Evolutionary conservation across 768 basidiomycete genomes (phyloP), one percentile per base, ranked within the genome.

Genomic region (Hypholoma fasciculare): DNA sequence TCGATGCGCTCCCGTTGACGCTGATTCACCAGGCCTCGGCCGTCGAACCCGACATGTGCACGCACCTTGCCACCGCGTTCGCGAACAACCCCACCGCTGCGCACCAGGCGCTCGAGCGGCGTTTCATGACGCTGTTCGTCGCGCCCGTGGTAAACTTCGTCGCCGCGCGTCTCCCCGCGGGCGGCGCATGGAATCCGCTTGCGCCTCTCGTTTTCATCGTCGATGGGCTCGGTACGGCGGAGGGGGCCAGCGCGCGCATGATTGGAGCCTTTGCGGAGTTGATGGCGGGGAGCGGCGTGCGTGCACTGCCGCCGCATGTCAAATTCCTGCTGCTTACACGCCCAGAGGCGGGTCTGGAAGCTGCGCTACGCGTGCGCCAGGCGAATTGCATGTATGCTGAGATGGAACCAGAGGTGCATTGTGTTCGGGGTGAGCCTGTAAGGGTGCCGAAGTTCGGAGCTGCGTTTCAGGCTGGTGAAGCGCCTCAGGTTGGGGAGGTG

Each of bases 141-240:
- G 39, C 57, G 3, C 64, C 64, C 2, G 13, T 65, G 16, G 38
- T 43, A 3, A 54, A 50, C 8, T 68, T 65, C 34, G 57, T 63
- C 34, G 44, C 43, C 1, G 46, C 30, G 12, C 54, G 54, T 20
- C 44, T 54, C 8, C 54, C 54, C 23, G 40, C 23, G 20, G 56
- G 46, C 12, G 47, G 42, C 20, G 46, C 38, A n/a, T 65, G 65
- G 67, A 68, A 63, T 37, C 63, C 63, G 8, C 54, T 63, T 23
- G 61, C 61, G 6, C 64, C 65, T 1, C 39, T 68, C 47, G 60
- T 68, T 7, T 68, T 65, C 37, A 55, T 68, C 12, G 61, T 68
- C 43, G 52, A 75, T 53, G 46, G 61, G 54, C 42, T 67, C 1
- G 60, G 47, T 26, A 68, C 72, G 42, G 43, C 46, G 4, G 26